Conservation (phyloP, 768 basidiomycete genomes). For the Clitopilus hobsonii region DNA sequence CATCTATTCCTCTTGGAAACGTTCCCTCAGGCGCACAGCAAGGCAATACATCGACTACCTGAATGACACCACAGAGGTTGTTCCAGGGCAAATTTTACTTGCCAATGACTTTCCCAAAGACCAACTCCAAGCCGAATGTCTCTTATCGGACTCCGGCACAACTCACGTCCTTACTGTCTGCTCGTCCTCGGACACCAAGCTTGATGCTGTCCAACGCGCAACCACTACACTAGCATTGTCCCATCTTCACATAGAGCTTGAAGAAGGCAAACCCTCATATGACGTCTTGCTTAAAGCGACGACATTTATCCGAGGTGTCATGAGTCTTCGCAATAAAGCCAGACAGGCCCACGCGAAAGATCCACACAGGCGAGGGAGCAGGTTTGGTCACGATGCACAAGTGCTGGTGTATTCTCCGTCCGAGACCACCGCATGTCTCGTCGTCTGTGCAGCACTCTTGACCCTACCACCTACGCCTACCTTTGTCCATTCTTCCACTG, state of each 20-base stretch:
- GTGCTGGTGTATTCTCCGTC: slow-evolving; percentile 51
- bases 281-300: slow-evolving; percentile 39
- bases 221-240: slow-evolving; percentile 30
- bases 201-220: background rate
- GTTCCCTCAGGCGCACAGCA: slow-evolving; percentile 47
- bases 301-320: slow-evolving; percentile 38
- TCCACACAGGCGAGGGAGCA: background rate
- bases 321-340: slow-evolving; percentile 9
- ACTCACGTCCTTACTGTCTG: slow-evolving; percentile 53
- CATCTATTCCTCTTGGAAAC: slow-evolving; percentile 56
- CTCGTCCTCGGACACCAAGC: slow-evolving; percentile 27
- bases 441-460: slow-evolving; percentile 32
- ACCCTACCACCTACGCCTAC: background rate
- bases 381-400: slow-evolving; percentile 26
- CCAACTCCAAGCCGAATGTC: slow-evolving; percentile 39
- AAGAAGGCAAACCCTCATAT: slow-evolving; percentile 36
- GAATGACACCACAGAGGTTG: slow-evolving; percentile 45
- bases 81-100: slow-evolving; percentile 45
- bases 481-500: background rate
- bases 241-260: slow-evolving; percentile 37
- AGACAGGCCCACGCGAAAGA: background rate
- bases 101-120: slow-evolving; percentile 57
- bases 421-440: slow-evolving; percentile 52
- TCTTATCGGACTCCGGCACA: slow-evolving; percentile 45
- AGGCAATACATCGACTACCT: slow-evolving; percentile 47